A percentile compares a stretch with the other conserved stretches of the same genome.
Conservation (phyloP, 306 rosid genomes). For the Argentina anserina region DNA sequence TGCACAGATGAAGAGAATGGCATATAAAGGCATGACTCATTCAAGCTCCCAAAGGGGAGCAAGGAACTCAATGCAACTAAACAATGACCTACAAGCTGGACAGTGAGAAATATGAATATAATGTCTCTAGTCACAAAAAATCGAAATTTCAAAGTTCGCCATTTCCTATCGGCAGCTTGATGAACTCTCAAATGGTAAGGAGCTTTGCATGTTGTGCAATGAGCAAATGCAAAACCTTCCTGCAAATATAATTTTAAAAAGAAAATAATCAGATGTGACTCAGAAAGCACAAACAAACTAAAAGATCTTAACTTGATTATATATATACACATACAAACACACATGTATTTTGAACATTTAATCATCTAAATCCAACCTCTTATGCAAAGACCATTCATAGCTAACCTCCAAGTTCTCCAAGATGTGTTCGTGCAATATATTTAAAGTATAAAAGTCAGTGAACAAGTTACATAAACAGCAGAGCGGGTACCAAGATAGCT, state of each 20-base stretch:
- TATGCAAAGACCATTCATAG: conserved; percentile 7
- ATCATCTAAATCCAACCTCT: background rate
- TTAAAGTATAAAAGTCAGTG: background rate
- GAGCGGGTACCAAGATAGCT: background rate
- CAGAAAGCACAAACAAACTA: background rate
- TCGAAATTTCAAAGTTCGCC: conserved; percentile 95
- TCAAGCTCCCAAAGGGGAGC: conserved; percentile 9
- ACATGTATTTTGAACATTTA: background rate
- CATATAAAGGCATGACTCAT: conserved; percentile 1
- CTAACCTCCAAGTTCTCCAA: background rate
- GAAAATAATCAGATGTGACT: conserved; percentile 24
- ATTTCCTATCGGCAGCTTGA: conserved; percentile 88
- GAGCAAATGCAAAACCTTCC: conserved; percentile 99
- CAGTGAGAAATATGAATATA: conserved; percentile 76
- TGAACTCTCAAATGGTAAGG: conserved; percentile 96
- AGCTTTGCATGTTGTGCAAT: conserved; percentile 97
- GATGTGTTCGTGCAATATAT: background rate
- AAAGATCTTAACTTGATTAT: background rate
- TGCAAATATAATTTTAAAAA: conserved; percentile 35
- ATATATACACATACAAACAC: no score
- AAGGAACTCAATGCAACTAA: conserved; percentile 23
- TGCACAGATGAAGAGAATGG: conserved; percentile 30
- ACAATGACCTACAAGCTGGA: conserved; percentile 79
- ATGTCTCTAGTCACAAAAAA: conserved; percentile 96
- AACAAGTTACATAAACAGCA: background rate